phyloP scores from a whole-genome alignment of 179 eudicot species.

The Carnegiea gigantea region DNA sequence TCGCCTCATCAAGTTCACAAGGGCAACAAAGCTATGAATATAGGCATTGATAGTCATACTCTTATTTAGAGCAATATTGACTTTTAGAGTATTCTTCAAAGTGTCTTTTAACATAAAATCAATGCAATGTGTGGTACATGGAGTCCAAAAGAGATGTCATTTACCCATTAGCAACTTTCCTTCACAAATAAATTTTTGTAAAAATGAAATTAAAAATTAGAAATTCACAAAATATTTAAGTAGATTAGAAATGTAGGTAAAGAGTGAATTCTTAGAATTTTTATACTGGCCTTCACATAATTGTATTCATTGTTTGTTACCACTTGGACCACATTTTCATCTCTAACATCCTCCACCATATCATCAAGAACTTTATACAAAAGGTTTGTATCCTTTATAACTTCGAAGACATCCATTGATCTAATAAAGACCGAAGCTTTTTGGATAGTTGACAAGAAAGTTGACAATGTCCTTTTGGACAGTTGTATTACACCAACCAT shows the following conservation, averaged over 20 bases:
- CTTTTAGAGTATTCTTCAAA: background rate
- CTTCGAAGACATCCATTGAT: no score
- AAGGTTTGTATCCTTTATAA: no score
- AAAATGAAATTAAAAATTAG: no score
- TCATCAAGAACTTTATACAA: background rate
- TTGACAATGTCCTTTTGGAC: no score
- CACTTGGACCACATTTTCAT: background rate
- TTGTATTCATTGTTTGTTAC: background rate
- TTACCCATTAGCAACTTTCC: constrained; percentile 2
- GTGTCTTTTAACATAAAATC: constrained; percentile 20
- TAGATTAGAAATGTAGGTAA: background rate
- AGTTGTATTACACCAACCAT: no score
- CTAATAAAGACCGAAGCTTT: no score
- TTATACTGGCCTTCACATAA: background rate
- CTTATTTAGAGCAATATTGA: constrained; percentile 3
- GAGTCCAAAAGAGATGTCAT: constrained; percentile 13
- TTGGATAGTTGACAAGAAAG: no score
- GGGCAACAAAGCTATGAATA: background rate
- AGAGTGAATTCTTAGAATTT: no score
- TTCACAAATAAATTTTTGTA: background rate
- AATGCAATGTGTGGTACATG: constrained; percentile 17
- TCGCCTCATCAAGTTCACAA: constrained; percentile 15
- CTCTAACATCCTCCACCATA: background rate
- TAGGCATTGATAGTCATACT: constrained; percentile 9
- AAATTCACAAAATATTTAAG: background rate